These are phyloP conservation scores for Truncatella angustata DNA, from an alignment of 2,329 filamentous ascomycete species.

Conservation along the genomic window DNA sequence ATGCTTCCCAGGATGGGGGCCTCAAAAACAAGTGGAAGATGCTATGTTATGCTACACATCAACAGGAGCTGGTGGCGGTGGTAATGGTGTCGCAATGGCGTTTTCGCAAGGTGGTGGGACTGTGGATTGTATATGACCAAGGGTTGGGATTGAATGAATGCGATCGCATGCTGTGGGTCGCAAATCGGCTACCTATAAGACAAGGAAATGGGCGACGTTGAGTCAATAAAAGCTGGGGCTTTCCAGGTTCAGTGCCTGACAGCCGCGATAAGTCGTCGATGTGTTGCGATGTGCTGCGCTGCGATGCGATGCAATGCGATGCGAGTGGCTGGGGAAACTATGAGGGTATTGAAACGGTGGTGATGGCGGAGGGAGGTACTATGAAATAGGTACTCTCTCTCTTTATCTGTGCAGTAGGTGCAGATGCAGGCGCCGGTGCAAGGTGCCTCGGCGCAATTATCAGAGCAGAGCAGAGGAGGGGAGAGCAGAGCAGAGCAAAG, in stretches of 20 bases:
- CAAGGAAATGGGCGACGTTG: background rate
- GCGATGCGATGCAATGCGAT: slow-evolving; percentile 5
- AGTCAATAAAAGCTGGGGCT: background rate
- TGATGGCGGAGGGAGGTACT: background rate
- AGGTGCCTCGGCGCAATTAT: slow-evolving; percentile 3
- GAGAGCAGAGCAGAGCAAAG: too few relatives aligned
- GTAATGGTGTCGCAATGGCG: slow-evolving; percentile 20
- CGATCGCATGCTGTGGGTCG: slow-evolving; percentile 10
- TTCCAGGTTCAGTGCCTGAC: slow-evolving; percentile 12
- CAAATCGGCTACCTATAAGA: slow-evolving; percentile 3
- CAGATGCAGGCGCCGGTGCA: background rate
- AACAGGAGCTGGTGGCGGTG: too few relatives aligned
- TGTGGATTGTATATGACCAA: slow-evolving; percentile 10
- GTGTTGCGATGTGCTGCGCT: background rate
- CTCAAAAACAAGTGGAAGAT: too few relatives aligned
- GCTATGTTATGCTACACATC: slow-evolving; percentile 18
- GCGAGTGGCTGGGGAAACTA: slow-evolving; percentile 5
- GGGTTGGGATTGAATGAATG: slow-evolving; percentile 12
- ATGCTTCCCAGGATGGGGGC: background rate
- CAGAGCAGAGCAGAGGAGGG: too few relatives aligned
- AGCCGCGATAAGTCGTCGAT: slow-evolving; percentile 4
- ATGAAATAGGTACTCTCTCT: background rate
- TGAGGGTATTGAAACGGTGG: background rate
- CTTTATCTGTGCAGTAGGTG: background rate
- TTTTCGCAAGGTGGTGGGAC: slow-evolving; percentile 10